Evolutionary conservation across 257 asterid species (phyloP), one percentile per base, ranked within the genome.

Genomic region (Solanum bulbocastanum): DNA sequence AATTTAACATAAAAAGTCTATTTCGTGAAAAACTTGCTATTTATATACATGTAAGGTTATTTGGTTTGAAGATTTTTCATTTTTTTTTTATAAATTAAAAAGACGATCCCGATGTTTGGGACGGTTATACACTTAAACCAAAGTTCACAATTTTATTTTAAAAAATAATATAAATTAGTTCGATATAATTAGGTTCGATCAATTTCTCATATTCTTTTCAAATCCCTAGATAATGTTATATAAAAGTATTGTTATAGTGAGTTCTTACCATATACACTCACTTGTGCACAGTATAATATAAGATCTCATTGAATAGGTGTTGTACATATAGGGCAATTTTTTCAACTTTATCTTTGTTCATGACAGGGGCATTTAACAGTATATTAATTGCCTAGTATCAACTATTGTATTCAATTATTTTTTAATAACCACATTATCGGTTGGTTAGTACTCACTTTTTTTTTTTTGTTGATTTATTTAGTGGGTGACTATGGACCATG

Each of bases 291-390:
- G 22, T 0, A 20, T 10, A 18, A 52, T 20, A 62, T 30, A 30
- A 6, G 10, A 81, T 81, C 42, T 46, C 10, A 81, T 81, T 46
- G 20, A 79, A 42, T 79, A 79, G 37, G 25, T 79, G 16, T 79
- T 22, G 30, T 14, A 73, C 83, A 22, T 11, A 75, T 75, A 39
- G 35, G 35, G 18, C 58, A 75, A 39, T 5, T 5, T 10, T 75
- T 81, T 81, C 65, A 81, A 44, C 40, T 81, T 46, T 46, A 81
- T 46, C 42, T 81, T 30, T 46, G 58, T 46, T 49, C 35, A 75
- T 75, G 68, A 81, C 68, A 46, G 46, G 58, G 68, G 68, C 68
- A 81, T 46, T 81, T 81, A 81, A 81, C 85, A 81, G 85, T 30
- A 81, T 81, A 30, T 30, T 81, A 81, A 81, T 27, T 46, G 68